A percentile compares a stretch with the other conserved stretches of the same genome.
phyloP scores from a whole-genome alignment of 306 rosid species.

The Delonix regia region DNA sequence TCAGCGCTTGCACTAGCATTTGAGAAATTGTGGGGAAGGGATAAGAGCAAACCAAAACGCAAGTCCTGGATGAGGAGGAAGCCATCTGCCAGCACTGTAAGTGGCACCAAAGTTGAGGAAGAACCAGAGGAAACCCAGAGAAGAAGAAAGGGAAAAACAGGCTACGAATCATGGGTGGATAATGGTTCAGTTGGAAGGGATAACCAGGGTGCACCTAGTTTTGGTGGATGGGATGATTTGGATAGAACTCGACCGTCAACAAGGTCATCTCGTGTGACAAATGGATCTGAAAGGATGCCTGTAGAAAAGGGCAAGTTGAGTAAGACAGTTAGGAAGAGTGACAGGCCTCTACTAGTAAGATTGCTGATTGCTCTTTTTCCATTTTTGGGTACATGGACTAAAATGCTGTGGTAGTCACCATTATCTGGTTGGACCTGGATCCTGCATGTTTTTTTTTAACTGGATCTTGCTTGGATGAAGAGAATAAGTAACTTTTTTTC shows the following conservation, averaged over 20 bases:
- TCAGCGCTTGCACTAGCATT: constrained; percentile 74
- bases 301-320: constrained; percentile 66
- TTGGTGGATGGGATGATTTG: constrained; percentile 97
- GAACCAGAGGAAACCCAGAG: constrained; percentile 48
- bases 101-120: constrained; percentile 37
- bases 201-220: constrained; percentile 36
- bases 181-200: constrained; percentile 48
- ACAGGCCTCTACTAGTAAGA: constrained; percentile 78
- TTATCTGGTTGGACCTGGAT: constrained; percentile 15
- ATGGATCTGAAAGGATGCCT: constrained; percentile 41
- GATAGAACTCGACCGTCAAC: constrained; percentile 52
- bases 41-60: constrained; percentile 58
- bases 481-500: not conserved
- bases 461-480: constrained; percentile 33
- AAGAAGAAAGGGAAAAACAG: constrained; percentile 45
- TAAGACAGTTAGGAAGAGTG: constrained; percentile 63
- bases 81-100: constrained; percentile 32
- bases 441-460: not conserved
- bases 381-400: constrained; percentile 89
- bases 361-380: constrained; percentile 88
- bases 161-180: constrained; percentile 79
- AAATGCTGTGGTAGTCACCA: constrained; percentile 57
- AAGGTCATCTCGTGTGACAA: constrained; percentile 41
- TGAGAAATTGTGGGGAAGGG: constrained; percentile 73
- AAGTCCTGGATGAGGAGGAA: constrained; percentile 61